Evolutionary conservation across 495 filamentous ascomycete species (phyloP).

Genomic region (Chaetomium tenue): DNA sequence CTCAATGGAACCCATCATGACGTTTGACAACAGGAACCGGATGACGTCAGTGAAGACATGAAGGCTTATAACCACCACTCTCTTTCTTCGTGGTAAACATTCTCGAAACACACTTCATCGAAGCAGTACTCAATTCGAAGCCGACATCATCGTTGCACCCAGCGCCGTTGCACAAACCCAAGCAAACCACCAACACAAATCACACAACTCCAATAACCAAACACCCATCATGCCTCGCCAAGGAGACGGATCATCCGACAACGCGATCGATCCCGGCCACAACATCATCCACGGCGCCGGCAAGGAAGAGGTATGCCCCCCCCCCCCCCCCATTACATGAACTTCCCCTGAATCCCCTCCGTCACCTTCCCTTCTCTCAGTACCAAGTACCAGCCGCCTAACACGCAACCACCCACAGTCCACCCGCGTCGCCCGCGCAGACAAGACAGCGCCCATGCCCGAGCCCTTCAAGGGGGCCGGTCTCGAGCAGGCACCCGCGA

Average conservation of each 20-base stretch:
- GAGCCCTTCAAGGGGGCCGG: slow-evolving; percentile 38
- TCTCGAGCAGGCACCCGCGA: slow-evolving; percentile 32
- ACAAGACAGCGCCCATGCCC: slow-evolving; percentile 44
- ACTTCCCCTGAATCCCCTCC: neutral
- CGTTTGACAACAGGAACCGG: neutral
- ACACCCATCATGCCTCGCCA: slow-evolving; percentile 40
- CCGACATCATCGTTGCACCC: neutral
- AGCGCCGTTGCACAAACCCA: neutral
- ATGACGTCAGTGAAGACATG: slow-evolving; percentile 11
- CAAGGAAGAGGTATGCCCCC: slow-evolving; percentile 25
- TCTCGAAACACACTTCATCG: neutral
- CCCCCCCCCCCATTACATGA: too few relatives aligned
- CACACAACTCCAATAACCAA: neutral
- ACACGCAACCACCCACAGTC: slow-evolving; percentile 15
- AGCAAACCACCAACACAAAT: neutral
- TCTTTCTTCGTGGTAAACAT: neutral
- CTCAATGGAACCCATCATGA: neutral
- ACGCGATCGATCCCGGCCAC: slow-evolving; percentile 36
- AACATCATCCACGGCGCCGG: slow-evolving; percentile 46
- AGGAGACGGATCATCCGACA: slow-evolving; percentile 40
- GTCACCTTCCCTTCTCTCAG: neutral
- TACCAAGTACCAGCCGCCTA: too few relatives aligned
- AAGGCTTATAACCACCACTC: neutral
- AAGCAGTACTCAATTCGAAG: too few relatives aligned
- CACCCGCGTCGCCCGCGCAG: slow-evolving; percentile 35